Percentiles rank a stretch among this genome's conserved stretches.
These are phyloP conservation scores for Septoria linicola DNA, from an alignment of 2,329 filamentous ascomycete genomes.

Conservation along the genomic window DNA sequence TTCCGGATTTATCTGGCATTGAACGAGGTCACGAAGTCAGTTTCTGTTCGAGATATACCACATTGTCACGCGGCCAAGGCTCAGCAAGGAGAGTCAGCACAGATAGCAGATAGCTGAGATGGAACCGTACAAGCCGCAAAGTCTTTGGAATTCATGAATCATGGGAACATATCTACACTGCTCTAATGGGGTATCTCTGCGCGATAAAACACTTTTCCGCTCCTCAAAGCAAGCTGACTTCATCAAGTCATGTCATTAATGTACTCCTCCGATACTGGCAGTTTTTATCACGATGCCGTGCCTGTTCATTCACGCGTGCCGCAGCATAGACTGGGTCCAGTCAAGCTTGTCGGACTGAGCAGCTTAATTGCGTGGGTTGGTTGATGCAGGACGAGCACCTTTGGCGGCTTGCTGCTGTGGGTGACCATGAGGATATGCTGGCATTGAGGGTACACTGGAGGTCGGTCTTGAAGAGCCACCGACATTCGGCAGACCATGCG, in stretches of 20 bases:
- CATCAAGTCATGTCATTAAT: neutral
- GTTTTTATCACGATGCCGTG: neutral
- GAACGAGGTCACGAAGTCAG: no score
- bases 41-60: no score
- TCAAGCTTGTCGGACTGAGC: no score
- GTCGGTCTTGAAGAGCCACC: neutral
- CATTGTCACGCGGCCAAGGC: no score
- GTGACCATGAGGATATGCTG: neutral
- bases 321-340: constrained; percentile 1
- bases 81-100: no score
- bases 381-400: constrained; percentile 2
- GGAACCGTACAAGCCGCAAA: no score
- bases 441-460: neutral
- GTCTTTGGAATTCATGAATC: neutral
- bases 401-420: neutral
- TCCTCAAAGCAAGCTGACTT: neutral
- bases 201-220: neutral
- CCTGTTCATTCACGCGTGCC: neutral
- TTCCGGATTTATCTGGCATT: no score
- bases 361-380: neutral
- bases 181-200: constrained; percentile 4
- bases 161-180: neutral
- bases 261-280: neutral
- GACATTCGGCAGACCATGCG: constrained; percentile 4
- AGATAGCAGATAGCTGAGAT: no score